Evolutionary conservation across 2,329 filamentous ascomycete species (phyloP).

Genomic region (Truncatella angustata): DNA sequence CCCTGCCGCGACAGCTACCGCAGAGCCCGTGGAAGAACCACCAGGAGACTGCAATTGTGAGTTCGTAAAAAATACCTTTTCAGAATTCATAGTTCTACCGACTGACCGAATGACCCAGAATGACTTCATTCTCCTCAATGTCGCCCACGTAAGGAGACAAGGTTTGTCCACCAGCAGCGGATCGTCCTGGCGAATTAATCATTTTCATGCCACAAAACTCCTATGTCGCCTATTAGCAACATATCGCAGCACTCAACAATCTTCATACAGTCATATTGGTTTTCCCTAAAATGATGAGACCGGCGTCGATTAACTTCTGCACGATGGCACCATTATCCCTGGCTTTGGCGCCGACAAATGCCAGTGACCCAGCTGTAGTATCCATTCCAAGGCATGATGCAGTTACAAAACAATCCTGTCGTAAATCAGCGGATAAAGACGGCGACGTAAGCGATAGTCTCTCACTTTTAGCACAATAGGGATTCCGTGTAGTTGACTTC

Average conservation of each 20-base stretch:
- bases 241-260: too few relatives aligned
- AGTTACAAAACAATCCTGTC: constrained; percentile 17
- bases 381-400: constrained; percentile 15
- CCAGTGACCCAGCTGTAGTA: constrained; percentile 16
- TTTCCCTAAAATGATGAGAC: constrained; percentile 24
- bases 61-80: neutral
- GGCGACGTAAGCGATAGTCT: neutral
- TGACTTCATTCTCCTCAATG: neutral
- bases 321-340: constrained; percentile 5
- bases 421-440: neutral
- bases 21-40: constrained; percentile 33
- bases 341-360: constrained; percentile 12
- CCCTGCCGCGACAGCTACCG: constrained; percentile 29
- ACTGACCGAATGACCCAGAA: constrained; percentile 9
- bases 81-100: neutral
- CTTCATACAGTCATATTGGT: constrained; percentile 23
- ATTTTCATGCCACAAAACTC: constrained; percentile 15
- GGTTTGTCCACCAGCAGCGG: constrained; percentile 1
- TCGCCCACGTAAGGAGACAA: neutral
- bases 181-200: neutral
- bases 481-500: constrained; percentile 13
- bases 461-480: constrained; percentile 7
- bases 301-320: constrained; percentile 16
- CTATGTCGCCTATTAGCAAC: neutral
- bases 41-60: constrained; percentile 25